Percentiles rank a stretch among this genome's conserved stretches.
Evolutionary conservation across 306 rosid species (phyloP).

Genomic region (Elaeagnus macrophylla): DNA sequence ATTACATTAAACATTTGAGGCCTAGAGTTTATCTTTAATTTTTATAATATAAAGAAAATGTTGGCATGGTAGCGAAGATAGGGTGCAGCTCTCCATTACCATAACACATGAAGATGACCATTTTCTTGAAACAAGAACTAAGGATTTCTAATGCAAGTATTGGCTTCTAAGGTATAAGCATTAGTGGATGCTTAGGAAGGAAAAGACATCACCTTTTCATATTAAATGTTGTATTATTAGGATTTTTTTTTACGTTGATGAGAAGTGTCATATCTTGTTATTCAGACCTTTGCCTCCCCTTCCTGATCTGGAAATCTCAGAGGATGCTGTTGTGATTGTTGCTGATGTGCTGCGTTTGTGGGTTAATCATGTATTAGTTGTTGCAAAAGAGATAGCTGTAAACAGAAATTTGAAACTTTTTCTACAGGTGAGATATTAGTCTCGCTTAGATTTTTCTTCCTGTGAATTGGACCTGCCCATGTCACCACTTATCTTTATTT

Average conservation of each 20-base stretch:
- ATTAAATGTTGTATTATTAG: background rate
- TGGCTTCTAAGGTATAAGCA: background rate
- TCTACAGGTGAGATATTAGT: slow-evolving; percentile 40
- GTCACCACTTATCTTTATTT: background rate
- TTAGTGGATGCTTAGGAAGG: background rate
- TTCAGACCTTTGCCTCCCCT: slow-evolving; percentile 91
- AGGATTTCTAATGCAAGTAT: background rate
- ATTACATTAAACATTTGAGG: too few species aligned
- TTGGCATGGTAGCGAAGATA: background rate
- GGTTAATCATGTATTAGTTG: slow-evolving; percentile 50
- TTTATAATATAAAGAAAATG: too few species aligned
- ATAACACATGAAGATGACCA: background rate
- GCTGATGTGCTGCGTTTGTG: slow-evolving; percentile 56
- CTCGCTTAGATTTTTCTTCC: background rate
- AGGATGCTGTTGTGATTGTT: slow-evolving; percentile 43
- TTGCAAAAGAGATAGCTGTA: slow-evolving; percentile 73
- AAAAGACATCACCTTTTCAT: background rate
- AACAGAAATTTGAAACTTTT: slow-evolving; percentile 60
- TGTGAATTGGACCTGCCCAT: background rate
- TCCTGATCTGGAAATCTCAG: slow-evolving; percentile 88
- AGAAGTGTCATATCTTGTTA: slow-evolving; percentile 13
- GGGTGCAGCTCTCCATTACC: background rate
- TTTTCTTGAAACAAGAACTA: background rate
- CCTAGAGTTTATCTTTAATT: too few species aligned
- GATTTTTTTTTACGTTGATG: slow-evolving; percentile 16